Percentiles rank a stretch among this genome's conserved stretches.
Conservation (phyloP, 352 stramenopile genomes). For the Pythium dissimile region DNA sequence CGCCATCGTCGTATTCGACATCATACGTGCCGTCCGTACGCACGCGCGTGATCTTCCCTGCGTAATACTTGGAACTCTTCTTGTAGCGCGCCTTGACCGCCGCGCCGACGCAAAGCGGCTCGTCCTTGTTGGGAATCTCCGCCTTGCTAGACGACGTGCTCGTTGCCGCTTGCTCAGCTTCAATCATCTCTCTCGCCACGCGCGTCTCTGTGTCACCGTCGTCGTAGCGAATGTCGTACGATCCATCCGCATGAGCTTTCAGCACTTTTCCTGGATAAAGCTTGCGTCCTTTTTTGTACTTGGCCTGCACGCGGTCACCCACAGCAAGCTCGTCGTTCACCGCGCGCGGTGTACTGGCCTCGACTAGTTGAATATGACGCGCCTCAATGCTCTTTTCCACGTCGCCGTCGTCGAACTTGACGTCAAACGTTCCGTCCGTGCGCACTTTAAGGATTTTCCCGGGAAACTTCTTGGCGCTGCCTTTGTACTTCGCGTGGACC, state of each 20-base stretch:
- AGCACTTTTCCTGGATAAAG: slow-evolving; percentile 56
- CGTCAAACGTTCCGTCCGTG: slow-evolving; percentile 62
- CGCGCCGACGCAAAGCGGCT: too few species aligned
- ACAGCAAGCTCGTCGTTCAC: neutral
- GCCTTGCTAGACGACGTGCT: too few species aligned
- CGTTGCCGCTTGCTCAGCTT: too few species aligned
- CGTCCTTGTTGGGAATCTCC: too few species aligned
- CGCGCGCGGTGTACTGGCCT: neutral
- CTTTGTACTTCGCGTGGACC: slow-evolving; percentile 62
- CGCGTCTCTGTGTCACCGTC: slow-evolving; percentile 50
- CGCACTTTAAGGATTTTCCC: slow-evolving; percentile 57
- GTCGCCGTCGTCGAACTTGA: slow-evolving; percentile 64
- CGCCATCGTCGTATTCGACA: slow-evolving; percentile 68
- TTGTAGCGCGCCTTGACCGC: slow-evolving; percentile 26
- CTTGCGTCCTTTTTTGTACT: slow-evolving; percentile 56
- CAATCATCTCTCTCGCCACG: slow-evolving; percentile 17
- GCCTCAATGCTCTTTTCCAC: slow-evolving; percentile 35
- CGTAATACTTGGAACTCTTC: slow-evolving; percentile 39
- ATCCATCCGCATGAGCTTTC: slow-evolving; percentile 51
- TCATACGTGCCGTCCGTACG: slow-evolving; percentile 64
- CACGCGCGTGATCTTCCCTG: slow-evolving; percentile 43
- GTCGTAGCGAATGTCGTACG: slow-evolving; percentile 64
- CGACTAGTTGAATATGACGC: slow-evolving; percentile 21
- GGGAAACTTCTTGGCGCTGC: slow-evolving; percentile 52
- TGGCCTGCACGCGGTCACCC: slow-evolving; percentile 33